phyloP scores from a whole-genome alignment of 495 filamentous ascomycete species.

The Penicillium paxilli region DNA sequence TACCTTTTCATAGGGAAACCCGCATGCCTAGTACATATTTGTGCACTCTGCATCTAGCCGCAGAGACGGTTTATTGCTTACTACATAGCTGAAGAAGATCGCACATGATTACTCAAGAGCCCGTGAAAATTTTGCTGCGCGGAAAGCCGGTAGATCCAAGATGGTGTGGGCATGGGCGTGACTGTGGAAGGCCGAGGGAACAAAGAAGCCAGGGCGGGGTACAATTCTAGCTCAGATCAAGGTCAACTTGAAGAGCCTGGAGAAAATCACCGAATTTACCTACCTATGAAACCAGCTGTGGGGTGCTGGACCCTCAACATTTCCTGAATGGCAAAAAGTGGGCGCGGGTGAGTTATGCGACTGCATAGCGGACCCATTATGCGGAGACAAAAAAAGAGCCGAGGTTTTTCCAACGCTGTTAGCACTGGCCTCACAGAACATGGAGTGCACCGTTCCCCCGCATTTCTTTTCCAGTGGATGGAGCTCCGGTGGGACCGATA shows the following conservation, averaged over 20 bases:
- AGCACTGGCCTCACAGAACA: background rate
- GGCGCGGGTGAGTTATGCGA: background rate
- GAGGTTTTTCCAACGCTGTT: background rate
- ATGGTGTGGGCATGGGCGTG: too few species aligned
- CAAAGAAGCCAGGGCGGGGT: constrained; percentile 6
- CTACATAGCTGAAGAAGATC: too few species aligned
- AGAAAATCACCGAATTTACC: background rate
- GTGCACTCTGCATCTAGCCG: too few species aligned
- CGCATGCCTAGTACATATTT: too few species aligned
- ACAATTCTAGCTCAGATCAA: constrained; percentile 5
- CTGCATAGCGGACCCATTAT: constrained; percentile 1
- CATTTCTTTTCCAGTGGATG: constrained; percentile 3
- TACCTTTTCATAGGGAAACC: too few species aligned
- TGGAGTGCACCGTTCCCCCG: constrained; percentile 1
- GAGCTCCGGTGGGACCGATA: background rate
- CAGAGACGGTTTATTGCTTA: too few species aligned
- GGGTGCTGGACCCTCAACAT: background rate
- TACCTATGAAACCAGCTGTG: too few species aligned
- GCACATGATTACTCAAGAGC: too few species aligned
- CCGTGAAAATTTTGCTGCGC: too few species aligned
- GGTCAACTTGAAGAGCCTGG: background rate
- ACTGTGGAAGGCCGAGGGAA: background rate
- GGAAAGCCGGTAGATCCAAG: too few species aligned
- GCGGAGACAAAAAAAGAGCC: background rate
- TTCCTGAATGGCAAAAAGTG: background rate